A percentile compares a stretch with the other conserved stretches of the same genome.
Conservation (phyloP, 2,329 filamentous ascomycete species). For the Scedosporium minutisporum region DNA sequence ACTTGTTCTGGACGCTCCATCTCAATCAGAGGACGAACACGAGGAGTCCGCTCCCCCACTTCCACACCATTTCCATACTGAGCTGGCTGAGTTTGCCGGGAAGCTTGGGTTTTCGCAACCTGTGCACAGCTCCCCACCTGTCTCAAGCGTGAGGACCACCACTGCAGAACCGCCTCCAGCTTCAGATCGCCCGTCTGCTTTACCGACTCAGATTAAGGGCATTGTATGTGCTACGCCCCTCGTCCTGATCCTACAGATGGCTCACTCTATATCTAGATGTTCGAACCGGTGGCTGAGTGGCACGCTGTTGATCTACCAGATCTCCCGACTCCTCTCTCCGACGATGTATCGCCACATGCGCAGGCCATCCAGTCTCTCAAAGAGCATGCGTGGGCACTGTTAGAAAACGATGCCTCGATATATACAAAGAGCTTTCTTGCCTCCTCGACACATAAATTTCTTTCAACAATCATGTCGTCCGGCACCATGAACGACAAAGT, state of each 20-base stretch:
- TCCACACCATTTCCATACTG: conserved; percentile 30
- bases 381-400: conserved; percentile 60
- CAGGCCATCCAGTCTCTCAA: conserved; percentile 44
- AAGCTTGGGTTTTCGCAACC: conserved; percentile 27
- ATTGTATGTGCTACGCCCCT: not conserved
- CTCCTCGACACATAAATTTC: conserved; percentile 87
- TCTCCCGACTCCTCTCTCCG: conserved; percentile 34
- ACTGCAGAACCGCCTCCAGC: not conserved
- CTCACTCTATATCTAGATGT: conserved; percentile 29
- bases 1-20: conserved; percentile 44
- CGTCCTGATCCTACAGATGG: not conserved
- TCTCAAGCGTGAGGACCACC: too few relatives aligned
- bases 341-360: conserved; percentile 33
- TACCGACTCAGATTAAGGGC: not conserved
- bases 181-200: not conserved
- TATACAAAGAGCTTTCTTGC: conserved; percentile 68
- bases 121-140: conserved; percentile 14
- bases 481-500: conserved; percentile 96
- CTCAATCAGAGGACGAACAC: conserved; percentile 26
- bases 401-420: conserved; percentile 66
- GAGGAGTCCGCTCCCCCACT: conserved; percentile 17
- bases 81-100: conserved; percentile 27
- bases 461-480: conserved; percentile 92
- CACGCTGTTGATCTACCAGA: conserved; percentile 33
- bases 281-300: conserved; percentile 51